Evolutionary conservation across 1,139 yeast species (phyloP).

Genomic region (Kluyveromyces sp.): DNA sequence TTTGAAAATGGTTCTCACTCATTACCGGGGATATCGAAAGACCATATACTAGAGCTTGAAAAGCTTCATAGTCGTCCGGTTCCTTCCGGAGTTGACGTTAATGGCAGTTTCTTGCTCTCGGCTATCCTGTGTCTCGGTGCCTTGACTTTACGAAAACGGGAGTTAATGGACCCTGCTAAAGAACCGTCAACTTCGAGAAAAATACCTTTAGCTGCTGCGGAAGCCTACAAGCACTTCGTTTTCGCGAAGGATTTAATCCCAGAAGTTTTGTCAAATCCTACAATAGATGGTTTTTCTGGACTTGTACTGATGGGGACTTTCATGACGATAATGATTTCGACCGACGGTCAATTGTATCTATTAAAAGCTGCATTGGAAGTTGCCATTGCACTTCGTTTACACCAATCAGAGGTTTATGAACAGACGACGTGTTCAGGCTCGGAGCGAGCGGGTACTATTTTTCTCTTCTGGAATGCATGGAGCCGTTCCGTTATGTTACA

Average conservation of each 20-base stretch:
- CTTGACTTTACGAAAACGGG: slow-evolving; percentile 8
- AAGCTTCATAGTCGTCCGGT: slow-evolving; percentile 4
- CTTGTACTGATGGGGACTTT: slow-evolving; percentile 9
- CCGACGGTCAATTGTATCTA: slow-evolving; percentile 8
- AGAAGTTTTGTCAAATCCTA: not conserved
- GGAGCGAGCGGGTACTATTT: slow-evolving; percentile 1
- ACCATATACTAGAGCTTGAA: slow-evolving; percentile 1
- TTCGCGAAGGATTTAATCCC: slow-evolving; percentile 1
- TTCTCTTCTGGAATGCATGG: slow-evolving; percentile 10
- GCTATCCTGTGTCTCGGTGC: slow-evolving; percentile 10
- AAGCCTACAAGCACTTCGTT: slow-evolving; percentile 1
- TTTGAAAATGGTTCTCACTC: slow-evolving; percentile 3
- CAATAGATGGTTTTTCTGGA: slow-evolving; percentile 8
- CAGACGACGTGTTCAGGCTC: not conserved
- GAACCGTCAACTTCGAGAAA: not conserved
- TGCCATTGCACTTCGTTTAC: slow-evolving; percentile 7
- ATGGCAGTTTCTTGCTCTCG: slow-evolving; percentile 8
- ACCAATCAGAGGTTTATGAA: not conserved
- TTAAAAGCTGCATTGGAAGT: slow-evolving; percentile 8
- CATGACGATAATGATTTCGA: slow-evolving; percentile 9
- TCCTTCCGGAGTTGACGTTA: slow-evolving; percentile 2
- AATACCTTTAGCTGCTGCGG: slow-evolving; percentile 1
- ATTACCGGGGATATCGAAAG: not conserved
- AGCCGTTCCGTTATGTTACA: slow-evolving; percentile 10
- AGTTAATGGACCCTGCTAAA: not conserved